These are phyloP conservation scores for Turritis glabra DNA, from an alignment of 345 rosid genomes.

Conservation along the genomic window DNA sequence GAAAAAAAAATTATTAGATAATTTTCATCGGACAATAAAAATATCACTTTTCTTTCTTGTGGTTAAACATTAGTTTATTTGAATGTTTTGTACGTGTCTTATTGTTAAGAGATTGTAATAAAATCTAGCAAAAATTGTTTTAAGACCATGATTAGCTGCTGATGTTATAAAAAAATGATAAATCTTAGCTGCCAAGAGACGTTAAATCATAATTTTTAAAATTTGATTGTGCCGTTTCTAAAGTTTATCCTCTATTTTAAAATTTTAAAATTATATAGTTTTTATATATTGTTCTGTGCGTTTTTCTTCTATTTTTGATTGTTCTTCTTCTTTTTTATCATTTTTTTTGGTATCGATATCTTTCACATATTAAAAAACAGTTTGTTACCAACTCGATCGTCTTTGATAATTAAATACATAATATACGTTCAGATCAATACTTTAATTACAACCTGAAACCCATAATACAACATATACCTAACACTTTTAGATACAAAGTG, in stretches of 20 bases:
- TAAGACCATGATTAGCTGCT: background rate
- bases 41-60: no score
- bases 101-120: background rate
- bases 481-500: background rate
- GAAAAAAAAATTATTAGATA: background rate
- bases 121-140: background rate
- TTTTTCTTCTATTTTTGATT: no score
- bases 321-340: no score
- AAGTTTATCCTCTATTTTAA: no score
- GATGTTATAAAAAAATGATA: background rate
- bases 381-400: no score
- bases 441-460: background rate
- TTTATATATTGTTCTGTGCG: no score
- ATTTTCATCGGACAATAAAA: background rate
- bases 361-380: no score
- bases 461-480: background rate
- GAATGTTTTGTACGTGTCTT: background rate
- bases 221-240: no score
- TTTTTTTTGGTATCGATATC: no score
- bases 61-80: background rate
- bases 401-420: background rate
- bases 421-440: background rate
- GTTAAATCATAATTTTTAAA: background rate
- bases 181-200: background rate
- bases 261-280: no score